Base-by-base conservation (phyloP, 2,329 filamentous ascomycete species). In the Trichothecium roseum region DNA sequence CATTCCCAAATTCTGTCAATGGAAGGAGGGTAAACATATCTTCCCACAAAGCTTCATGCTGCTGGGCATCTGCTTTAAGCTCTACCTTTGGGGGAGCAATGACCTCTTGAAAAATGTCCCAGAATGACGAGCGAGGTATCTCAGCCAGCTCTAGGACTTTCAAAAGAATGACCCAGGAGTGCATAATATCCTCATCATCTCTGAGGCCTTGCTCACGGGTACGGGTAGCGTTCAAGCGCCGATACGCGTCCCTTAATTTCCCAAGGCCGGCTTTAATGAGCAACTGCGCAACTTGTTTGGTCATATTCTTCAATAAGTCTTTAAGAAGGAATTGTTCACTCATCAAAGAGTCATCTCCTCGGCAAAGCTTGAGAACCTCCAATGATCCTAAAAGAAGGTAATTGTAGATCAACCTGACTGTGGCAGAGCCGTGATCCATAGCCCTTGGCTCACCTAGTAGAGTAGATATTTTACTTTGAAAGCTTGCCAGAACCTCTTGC, bases 11-110 rank as follows among this genome's bases (percentile, higher is more conserved):
- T 40, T 79, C 75, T 17, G 62, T 61, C 1, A 82, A 56, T 1
- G 78, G 78, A 7, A 82, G 58, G 3, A 82, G 57, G 1, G 66
- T 65, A 42, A 81, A 81, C 50, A 79, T 56, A 15, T 57, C 59
- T 37, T 65, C 61, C 78, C 78, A 82, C 4, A 69, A 46, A 8
- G 52, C 51, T 50, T 83, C 78, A 34, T 79, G 64, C 2, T 52
- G 46, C 13, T 58, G 55, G 7, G 62, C 64, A 44, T 78, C 62
- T 2, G 46, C 47, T 16, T 58, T 56, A 3, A 54, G 52, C 2
- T 56, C 44, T 16, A 53, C 37, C 8, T 55, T 52, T 2, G 59
- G 43, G 13, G 49, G 46, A 3, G 63, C 46, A 39, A 76, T 53
- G 9, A 58, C 51, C 5, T 60, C 45, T 39, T 72, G 68, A 2